Conservation (phyloP, 192 early-diverging fungal species). For the Coemansia brasiliensis region DNA sequence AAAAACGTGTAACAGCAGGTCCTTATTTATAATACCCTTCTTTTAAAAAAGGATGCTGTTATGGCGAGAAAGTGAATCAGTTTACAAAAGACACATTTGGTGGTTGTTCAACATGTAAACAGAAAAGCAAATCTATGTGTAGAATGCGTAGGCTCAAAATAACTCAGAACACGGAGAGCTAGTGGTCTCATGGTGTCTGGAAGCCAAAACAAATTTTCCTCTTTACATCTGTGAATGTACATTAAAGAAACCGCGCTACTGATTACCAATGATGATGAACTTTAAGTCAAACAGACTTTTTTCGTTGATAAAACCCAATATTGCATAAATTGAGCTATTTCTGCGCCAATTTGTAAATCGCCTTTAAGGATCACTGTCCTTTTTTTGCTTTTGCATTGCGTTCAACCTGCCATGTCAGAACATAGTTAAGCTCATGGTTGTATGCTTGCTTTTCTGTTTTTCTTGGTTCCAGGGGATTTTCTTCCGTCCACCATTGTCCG, state of each 20-base stretch:
- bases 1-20: background rate
- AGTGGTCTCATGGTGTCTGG: too few species aligned
- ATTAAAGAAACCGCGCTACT: slow-evolving; percentile 2
- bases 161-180: background rate
- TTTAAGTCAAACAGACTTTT: slow-evolving; percentile 1
- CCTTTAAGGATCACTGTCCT: background rate
- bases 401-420: too few species aligned
- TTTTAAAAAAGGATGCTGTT: slow-evolving; percentile 1
- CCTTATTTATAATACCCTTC: too few species aligned
- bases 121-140: slow-evolving; percentile 16
- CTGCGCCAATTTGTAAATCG: background rate
- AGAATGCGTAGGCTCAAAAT: background rate
- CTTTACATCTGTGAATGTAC: too few species aligned
- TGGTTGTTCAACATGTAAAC: slow-evolving; percentile 3
- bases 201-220: too few species aligned
- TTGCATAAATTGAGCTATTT: slow-evolving; percentile 2
- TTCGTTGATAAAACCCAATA: background rate
- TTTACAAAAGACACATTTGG: background rate
- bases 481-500: too few species aligned
- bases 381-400: too few species aligned
- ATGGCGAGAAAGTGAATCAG: slow-evolving; percentile 6
- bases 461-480: too few species aligned
- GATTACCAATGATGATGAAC: too few species aligned
- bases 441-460: too few species aligned
- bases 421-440: too few species aligned